Evolutionary conservation across 2,329 filamentous ascomycete species (phyloP).

Genomic region (Aspergillus persii): DNA sequence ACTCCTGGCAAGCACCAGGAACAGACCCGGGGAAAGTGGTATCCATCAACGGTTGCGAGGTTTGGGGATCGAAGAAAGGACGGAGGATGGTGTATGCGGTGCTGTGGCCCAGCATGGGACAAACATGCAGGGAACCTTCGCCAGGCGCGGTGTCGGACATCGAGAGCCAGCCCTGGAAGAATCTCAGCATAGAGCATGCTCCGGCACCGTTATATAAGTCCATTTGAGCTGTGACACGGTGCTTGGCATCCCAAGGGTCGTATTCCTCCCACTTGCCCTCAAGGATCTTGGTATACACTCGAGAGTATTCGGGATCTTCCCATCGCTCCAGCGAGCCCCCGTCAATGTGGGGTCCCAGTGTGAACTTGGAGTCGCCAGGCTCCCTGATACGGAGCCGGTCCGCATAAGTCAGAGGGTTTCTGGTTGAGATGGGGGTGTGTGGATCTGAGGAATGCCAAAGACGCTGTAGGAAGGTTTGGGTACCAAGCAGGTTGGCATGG

Average conservation of each 20-base stretch:
- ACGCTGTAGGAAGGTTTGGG: slow-evolving; percentile 62
- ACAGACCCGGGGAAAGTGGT: slow-evolving; percentile 66
- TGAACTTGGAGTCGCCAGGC: slow-evolving; percentile 68
- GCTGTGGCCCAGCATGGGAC: slow-evolving; percentile 71
- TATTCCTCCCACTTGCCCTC: slow-evolving; percentile 75
- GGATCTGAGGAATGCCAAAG: slow-evolving; percentile 62
- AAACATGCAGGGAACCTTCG: slow-evolving; percentile 79
- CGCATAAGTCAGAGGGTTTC: slow-evolving; percentile 65
- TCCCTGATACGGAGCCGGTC: slow-evolving; percentile 70
- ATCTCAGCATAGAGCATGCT: slow-evolving; percentile 78
- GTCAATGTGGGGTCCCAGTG: slow-evolving; percentile 71
- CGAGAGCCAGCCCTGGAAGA: slow-evolving; percentile 83
- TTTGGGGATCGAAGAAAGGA: slow-evolving; percentile 71
- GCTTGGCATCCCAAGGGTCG: slow-evolving; percentile 76
- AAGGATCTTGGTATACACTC: slow-evolving; percentile 72
- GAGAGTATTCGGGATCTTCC: slow-evolving; percentile 67
- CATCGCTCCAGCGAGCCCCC: slow-evolving; percentile 73
- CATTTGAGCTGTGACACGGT: slow-evolving; percentile 64
- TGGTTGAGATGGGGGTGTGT: slow-evolving; percentile 48
- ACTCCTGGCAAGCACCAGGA: slow-evolving; percentile 67
- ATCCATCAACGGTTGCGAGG: slow-evolving; percentile 41
- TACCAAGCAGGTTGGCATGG: slow-evolving; percentile 61
- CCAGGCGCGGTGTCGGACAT: slow-evolving; percentile 70
- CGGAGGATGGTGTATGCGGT: slow-evolving; percentile 79
- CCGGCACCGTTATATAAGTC: slow-evolving; percentile 80